Base-by-base conservation (phyloP, 306 rosid genomes). In the Glycine tomentella region DNA sequence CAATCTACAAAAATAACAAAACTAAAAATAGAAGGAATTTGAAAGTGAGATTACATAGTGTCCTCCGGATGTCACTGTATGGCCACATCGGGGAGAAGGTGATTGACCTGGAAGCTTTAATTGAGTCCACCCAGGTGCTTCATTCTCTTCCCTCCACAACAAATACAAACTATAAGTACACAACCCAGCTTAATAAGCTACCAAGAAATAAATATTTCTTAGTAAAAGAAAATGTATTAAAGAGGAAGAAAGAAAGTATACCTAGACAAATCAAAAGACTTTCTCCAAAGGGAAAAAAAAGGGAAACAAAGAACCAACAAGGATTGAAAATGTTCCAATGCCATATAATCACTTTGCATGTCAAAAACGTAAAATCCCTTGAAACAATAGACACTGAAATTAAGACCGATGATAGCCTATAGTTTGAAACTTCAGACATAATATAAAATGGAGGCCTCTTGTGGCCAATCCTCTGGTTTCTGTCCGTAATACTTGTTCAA, bases 51-150 rank as follows among this genome's bases (percentile, higher is more conserved):
- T 93, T 93, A 95, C 99, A 82, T 91, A 82, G 82, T 87, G 97
- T 86, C 99, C 97, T 79, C 94, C 92, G 42, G 89, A 90, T 58
- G 98, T 91, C 71, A 95, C 82, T 61, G 98, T 88, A 72, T 95
- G 99, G 78, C 98, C 99, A 69, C 99, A 95, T 13, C 96, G 93
- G 10, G 99, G 79, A 65, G 99, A 88, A 81, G 99, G 99, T 71
- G 96, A 92, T 87, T 95, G 99, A 80, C 99, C 98, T 12, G 99
- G 99, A 87, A 95, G 99, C 91, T 91, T 95, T 80, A 95, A 85
- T 73, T 93, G 98, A 82, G 99, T 95, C 98, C 99, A 93, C 72
- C 96, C 98, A 15, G 99, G 97, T 66, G 92, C 83, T 90, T 91
- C 99, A 86, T 82, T 93, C 82, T 93, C 99, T 95, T 87, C 84